Evolutionary conservation across 768 basidiomycete species (phyloP), one percentile per base, ranked within the genome.

Genomic region (Russula griseocarnosa): DNA sequence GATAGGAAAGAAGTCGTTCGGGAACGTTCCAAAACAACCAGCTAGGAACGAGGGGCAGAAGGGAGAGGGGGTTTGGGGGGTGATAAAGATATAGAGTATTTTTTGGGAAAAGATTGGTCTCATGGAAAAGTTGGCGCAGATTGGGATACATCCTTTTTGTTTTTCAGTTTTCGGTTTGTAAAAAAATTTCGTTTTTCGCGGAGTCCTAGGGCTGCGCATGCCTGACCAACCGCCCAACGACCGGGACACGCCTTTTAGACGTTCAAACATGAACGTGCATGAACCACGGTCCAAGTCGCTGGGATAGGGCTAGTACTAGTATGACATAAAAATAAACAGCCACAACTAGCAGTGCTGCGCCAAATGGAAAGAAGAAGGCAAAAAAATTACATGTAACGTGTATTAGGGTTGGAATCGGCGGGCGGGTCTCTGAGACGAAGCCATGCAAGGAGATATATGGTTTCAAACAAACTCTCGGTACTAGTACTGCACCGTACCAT

Each of bases 361-460:
- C 1, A 38, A 38, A 14, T 16, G 38, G 16, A 38, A n/a, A n/a
- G n/a, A n/a, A n/a, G n/a, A n/a, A n/a, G n/a, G n/a, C n/a, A 13
- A 26, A 44, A 46, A 26, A 54, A 5, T 38, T 32, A 28, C 28
- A 28, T 32, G 7, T 13, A 14, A 38, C 38, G 47, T 44, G 51
- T 63, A 63, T 63, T 58, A 63, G 62, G 62, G 42, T 63, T 58
- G 62, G 38, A n/a, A 8, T 36, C 5, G 36, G 36, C 34, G 34
- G 10, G 34, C 8, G 32, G n/a, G n/a, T n/a, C n/a, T n/a, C n/a
- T n/a, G n/a, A n/a, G n/a, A n/a, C n/a, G n/a, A n/a, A n/a, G n/a
- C n/a, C n/a, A n/a, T n/a, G n/a, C n/a, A n/a, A n/a, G n/a, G n/a
- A n/a, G n/a, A n/a, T n/a, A n/a, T n/a, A n/a, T n/a, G n/a, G n/a